phyloP scores from a whole-genome alignment of 1,284 basidiomycete genomes.

The Malassezia globosa region DNA sequence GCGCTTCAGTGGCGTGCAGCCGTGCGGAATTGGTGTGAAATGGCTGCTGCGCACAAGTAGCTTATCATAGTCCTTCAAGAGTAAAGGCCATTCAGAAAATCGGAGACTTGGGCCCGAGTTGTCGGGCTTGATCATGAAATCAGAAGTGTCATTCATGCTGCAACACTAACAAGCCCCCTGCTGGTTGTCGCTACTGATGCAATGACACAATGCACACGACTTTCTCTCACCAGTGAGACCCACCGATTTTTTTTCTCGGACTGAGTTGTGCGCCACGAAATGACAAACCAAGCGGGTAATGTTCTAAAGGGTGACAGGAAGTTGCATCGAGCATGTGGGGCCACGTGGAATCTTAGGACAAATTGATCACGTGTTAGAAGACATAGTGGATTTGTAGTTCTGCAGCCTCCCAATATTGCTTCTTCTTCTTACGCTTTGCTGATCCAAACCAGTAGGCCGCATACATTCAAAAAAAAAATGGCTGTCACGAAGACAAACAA shows the following conservation, averaged over 20 bases:
- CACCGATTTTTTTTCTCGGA: neutral
- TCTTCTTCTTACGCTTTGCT: conserved; percentile 18
- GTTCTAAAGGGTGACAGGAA: neutral
- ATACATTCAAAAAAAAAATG: conserved; percentile 3
- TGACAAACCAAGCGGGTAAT: neutral
- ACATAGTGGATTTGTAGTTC: conserved; percentile 12
- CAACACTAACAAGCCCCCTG: too few relatives aligned
- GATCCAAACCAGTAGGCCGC: conserved; percentile 17
- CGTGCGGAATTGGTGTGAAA: conserved; percentile 94
- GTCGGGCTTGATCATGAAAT: conserved; percentile 50
- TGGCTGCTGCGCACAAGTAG: conserved; percentile 83
- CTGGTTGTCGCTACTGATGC: too few relatives aligned
- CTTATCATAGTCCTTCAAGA: conserved; percentile 81
- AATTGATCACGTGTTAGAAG: conserved; percentile 7
- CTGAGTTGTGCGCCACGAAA: too few relatives aligned
- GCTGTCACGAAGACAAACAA: conserved; percentile 40
- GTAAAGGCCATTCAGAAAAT: conserved; percentile 92
- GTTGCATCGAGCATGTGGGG: conserved; percentile 7
- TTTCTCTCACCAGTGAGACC: conserved; percentile 10
- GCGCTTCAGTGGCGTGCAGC: conserved; percentile 78
- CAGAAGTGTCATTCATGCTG: conserved; percentile 27
- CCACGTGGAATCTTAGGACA: conserved; percentile 8
- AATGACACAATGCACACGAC: neutral
- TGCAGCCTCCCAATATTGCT: neutral
- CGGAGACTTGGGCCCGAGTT: conserved; percentile 52